phyloP scores from a whole-genome alignment of 2,329 filamentous ascomycete species.

The Alternaria sp. region DNA sequence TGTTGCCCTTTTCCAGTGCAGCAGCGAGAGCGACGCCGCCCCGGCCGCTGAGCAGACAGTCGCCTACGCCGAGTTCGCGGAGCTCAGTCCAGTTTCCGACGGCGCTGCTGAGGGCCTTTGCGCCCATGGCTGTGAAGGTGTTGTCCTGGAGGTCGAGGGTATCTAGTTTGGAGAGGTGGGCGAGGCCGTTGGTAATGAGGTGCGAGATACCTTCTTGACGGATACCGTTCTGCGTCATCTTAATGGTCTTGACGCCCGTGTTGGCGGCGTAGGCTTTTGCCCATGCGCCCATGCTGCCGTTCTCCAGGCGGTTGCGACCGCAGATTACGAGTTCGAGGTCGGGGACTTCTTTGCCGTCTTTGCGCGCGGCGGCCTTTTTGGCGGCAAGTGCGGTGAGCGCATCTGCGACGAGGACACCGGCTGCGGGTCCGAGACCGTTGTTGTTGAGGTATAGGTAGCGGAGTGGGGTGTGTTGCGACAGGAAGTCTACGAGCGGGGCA shows the following conservation, averaged over 20 bases:
- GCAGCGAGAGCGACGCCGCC: conserved; percentile 76
- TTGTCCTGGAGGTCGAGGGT: conserved; percentile 95
- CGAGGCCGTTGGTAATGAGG: conserved; percentile 79
- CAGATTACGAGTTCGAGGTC: conserved; percentile 96
- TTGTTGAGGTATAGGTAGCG: conserved; percentile 97
- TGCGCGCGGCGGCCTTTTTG: conserved; percentile 80
- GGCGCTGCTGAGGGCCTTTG: conserved; percentile 77
- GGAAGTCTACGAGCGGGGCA: conserved; percentile 89
- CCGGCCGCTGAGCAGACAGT: conserved; percentile 81
- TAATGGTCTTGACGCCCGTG: conserved; percentile 78
- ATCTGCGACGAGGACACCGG: conserved; percentile 86
- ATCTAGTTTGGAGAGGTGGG: conserved; percentile 70
- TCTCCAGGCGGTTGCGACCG: conserved; percentile 93
- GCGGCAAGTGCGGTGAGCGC: conserved; percentile 81
- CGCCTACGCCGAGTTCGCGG: conserved; percentile 84
- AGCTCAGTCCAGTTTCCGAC: conserved; percentile 76
- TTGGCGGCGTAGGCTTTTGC: conserved; percentile 85
- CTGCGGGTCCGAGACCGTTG: conserved; percentile 92
- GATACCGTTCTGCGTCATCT: conserved; percentile 99
- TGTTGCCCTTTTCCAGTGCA: conserved; percentile 76
- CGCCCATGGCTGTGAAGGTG: conserved; percentile 85
- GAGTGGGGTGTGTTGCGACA: conserved; percentile 84
- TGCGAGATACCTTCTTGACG: conserved; percentile 88
- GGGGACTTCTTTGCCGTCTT: conserved; percentile 74
- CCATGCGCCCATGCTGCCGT: conserved; percentile 96